Evolutionary conservation across 352 stramenopile genomes (phyloP), one percentile per base, ranked within the genome.

Genomic region (Aphanomyces cochlioides): DNA sequence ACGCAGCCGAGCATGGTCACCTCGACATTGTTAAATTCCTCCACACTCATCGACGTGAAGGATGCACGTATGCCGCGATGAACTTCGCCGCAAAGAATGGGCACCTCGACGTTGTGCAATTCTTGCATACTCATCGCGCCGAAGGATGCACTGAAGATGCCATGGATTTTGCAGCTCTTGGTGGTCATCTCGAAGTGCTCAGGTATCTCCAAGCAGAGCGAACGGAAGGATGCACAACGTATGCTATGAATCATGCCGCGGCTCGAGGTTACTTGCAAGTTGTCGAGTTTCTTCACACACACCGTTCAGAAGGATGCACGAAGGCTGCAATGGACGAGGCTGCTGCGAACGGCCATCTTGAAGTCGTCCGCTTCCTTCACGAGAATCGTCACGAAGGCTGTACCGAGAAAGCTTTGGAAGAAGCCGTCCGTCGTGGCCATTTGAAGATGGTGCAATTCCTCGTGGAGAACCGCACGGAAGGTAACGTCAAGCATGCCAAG

Each of bases 51-150:
- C 81, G 71, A 39, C 69, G 72, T 36, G 57, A 75, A 36, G 48
- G 57, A 5, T 64, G 77, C 21, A 77, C 76, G 41, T 77, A 67
- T 3, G 72, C 74, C 7, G 73, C 75, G 7, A 66, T 85, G 53
- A 71, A 82, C 13, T 74, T 78, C n/a, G 79, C 77, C 2, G 79
- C 79, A 2, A 59, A 65, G 1, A 85, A 84, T 40, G 79, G 79
- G 6, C 72, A 84, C 53, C 13, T 86, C 10, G 61, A 78, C 3
- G 54, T 77, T 0, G 19, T 75, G 7, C 19, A 47, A 17, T 78
- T 73, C 66, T 43, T 78, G 4, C 43, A 75, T 65, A 38, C 58
- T 19, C 63, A 73, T 56, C 72, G 74, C 73, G n/a, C 66, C 69
- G 15, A 71, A 45, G 5, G 76, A 21, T 70, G 56, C 15, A 81